A percentile compares a stretch with the other conserved stretches of the same genome.
Conservation (phyloP, 495 filamentous ascomycete species). For the Tuber microsphaerosporum region DNA sequence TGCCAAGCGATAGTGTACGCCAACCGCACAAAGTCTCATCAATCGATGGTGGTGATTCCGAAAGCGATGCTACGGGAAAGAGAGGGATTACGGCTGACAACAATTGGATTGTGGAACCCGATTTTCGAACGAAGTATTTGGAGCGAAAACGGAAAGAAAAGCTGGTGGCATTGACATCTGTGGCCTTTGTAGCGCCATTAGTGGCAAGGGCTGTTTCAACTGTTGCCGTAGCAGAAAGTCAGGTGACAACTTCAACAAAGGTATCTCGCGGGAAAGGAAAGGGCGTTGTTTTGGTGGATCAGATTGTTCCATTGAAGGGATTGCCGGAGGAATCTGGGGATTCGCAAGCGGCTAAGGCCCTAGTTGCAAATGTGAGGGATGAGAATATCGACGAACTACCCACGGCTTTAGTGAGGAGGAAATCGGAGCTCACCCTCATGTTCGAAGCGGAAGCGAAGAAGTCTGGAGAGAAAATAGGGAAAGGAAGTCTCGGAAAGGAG, state of each 20-base stretch:
- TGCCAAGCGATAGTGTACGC: slow-evolving; percentile 27
- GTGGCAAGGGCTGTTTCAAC: slow-evolving; percentile 14
- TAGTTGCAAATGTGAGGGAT: slow-evolving; percentile 15
- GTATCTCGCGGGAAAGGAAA: slow-evolving; percentile 27
- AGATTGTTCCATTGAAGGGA: slow-evolving; percentile 36
- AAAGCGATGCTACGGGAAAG: slow-evolving; percentile 9
- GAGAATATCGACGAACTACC: slow-evolving; percentile 22
- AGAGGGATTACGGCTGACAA: slow-evolving; percentile 15
- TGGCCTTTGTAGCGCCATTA: neutral
- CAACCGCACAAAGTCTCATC: slow-evolving; percentile 19
- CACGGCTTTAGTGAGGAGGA: slow-evolving; percentile 25
- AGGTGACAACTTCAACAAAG: slow-evolving; percentile 13
- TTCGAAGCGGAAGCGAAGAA: slow-evolving; percentile 33
- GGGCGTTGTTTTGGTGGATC: slow-evolving; percentile 29
- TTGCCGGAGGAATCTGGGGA: slow-evolving; percentile 19
- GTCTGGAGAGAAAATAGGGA: slow-evolving; percentile 18
- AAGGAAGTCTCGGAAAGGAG: slow-evolving; percentile 20
- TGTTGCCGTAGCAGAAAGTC: slow-evolving; percentile 16
- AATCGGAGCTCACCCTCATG: slow-evolving; percentile 31
- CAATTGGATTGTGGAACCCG: slow-evolving; percentile 38
- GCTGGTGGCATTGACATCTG: slow-evolving; percentile 20
- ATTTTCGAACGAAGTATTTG: slow-evolving; percentile 39
- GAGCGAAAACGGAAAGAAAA: slow-evolving; percentile 36
- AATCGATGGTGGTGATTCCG: slow-evolving; percentile 9
- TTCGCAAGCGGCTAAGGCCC: slow-evolving; percentile 5